These are phyloP conservation scores for Claviceps humidiphila DNA, from an alignment of 2,329 filamentous ascomycete genomes.

Conservation along the genomic window DNA sequence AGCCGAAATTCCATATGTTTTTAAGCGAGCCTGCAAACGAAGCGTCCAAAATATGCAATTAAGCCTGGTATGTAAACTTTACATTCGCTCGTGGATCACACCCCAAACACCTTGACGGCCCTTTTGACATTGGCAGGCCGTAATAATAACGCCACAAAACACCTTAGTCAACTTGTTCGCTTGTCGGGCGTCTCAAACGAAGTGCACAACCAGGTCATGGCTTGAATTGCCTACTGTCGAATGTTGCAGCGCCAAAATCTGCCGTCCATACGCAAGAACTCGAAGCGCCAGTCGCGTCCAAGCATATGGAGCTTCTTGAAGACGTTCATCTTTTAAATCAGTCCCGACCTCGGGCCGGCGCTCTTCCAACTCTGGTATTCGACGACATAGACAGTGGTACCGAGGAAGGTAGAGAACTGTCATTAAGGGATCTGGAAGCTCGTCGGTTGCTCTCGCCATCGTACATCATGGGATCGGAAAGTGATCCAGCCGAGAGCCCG, in stretches of 20 bases:
- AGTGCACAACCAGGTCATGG: background rate
- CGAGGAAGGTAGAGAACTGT: background rate
- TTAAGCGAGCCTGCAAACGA: too few relatives aligned
- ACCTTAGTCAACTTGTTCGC: background rate
- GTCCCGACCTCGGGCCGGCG: conserved; percentile 1
- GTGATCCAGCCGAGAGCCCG: background rate
- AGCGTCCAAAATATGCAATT: too few relatives aligned
- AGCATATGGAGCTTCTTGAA: conserved; percentile 8
- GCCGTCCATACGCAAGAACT: background rate
- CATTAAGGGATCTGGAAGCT: background rate
- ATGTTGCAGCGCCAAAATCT: background rate
- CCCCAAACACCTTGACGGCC: too few relatives aligned
- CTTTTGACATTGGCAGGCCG: too few relatives aligned
- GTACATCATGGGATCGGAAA: conserved; percentile 6
- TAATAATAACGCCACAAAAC: background rate
- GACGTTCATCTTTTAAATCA: background rate
- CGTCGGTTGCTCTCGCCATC: conserved; percentile 6
- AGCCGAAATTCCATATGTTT: too few relatives aligned
- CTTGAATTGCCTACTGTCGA: background rate
- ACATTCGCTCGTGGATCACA: too few relatives aligned
- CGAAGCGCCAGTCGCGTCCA: background rate
- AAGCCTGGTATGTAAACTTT: too few relatives aligned
- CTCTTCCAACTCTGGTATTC: conserved; percentile 7
- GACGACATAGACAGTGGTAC: conserved; percentile 11
- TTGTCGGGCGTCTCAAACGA: background rate